Conservation (phyloP, 768 basidiomycete genomes). For the Tubosaeta sp. region DNA sequence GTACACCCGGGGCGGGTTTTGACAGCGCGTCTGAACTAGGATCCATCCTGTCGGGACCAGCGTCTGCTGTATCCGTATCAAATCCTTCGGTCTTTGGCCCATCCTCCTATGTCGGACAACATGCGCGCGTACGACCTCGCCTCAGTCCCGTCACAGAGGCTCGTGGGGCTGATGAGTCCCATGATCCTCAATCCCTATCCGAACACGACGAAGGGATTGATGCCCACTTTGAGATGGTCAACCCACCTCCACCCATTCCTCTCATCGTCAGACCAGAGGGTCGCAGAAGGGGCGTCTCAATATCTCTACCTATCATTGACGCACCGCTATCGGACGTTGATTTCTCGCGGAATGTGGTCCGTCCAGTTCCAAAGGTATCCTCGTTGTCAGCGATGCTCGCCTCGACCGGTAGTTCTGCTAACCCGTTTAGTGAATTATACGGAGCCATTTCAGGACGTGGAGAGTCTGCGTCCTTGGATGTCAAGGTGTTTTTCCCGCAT, state of each 20-base stretch:
- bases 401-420: constrained; percentile 55
- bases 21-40: constrained; percentile 61
- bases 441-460: constrained; percentile 79
- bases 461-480: constrained; percentile 54
- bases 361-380: constrained; percentile 48
- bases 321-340: constrained; percentile 26
- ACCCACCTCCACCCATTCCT: constrained; percentile 33
- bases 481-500: constrained; percentile 84
- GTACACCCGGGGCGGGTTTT: constrained; percentile 44
- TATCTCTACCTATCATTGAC: constrained; percentile 22
- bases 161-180: constrained; percentile 29
- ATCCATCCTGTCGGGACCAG: constrained; percentile 54
- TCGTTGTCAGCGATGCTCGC: constrained; percentile 74
- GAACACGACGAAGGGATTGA: constrained; percentile 32
- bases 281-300: constrained; percentile 28
- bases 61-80: constrained; percentile 47
- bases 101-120: constrained; percentile 38
- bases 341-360: constrained; percentile 53
- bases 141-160: constrained; percentile 65
- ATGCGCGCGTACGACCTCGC: constrained; percentile 39
- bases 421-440: constrained; percentile 88
- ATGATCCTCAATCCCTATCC: constrained; percentile 19
- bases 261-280: constrained; percentile 21
- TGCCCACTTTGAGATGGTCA: constrained; percentile 54
- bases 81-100: constrained; percentile 52